These are phyloP conservation scores for Podospora conica DNA, from an alignment of 495 filamentous ascomycete genomes.

Conservation along the genomic window DNA sequence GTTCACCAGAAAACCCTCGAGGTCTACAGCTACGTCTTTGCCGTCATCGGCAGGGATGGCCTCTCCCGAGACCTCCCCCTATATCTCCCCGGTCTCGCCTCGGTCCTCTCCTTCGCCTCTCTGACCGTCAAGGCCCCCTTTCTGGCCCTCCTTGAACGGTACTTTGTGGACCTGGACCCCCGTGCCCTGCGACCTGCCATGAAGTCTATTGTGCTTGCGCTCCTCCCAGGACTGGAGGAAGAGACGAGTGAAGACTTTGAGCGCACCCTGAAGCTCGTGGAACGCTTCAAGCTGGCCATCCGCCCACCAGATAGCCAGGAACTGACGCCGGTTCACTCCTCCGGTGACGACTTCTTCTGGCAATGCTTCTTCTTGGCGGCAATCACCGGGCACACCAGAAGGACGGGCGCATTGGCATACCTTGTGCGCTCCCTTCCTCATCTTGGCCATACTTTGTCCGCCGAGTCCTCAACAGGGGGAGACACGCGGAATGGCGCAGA, in stretches of 20 bases:
- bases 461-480: constrained; percentile 15
- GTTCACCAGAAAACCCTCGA: constrained; percentile 98
- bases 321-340: constrained; percentile 46
- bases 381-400: constrained; percentile 77
- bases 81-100: constrained; percentile 82
- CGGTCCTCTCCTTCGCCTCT: constrained; percentile 88
- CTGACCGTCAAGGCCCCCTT: constrained; percentile 79
- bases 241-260: constrained; percentile 97
- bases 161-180: constrained; percentile 65
- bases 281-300: constrained; percentile 66
- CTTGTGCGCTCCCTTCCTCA: constrained; percentile 72
- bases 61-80: constrained; percentile 74
- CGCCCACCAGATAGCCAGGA: constrained; percentile 42
- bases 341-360: constrained; percentile 88
- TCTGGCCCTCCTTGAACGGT: constrained; percentile 73
- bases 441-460: constrained; percentile 44
- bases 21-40: constrained; percentile 85
- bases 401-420: constrained; percentile 82
- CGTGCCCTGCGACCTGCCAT: constrained; percentile 73
- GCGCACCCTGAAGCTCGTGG: constrained; percentile 68
- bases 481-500: constrained; percentile 20
- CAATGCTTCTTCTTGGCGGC: constrained; percentile 93
- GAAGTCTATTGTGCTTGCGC: constrained; percentile 76
- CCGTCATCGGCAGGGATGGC: constrained; percentile 64
- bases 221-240: constrained; percentile 89